A percentile compares a stretch with the other conserved stretches of the same genome.
These are phyloP conservation scores for Capsicum rhomboideum DNA, from an alignment of 257 asterid species.

Conservation along the genomic window DNA sequence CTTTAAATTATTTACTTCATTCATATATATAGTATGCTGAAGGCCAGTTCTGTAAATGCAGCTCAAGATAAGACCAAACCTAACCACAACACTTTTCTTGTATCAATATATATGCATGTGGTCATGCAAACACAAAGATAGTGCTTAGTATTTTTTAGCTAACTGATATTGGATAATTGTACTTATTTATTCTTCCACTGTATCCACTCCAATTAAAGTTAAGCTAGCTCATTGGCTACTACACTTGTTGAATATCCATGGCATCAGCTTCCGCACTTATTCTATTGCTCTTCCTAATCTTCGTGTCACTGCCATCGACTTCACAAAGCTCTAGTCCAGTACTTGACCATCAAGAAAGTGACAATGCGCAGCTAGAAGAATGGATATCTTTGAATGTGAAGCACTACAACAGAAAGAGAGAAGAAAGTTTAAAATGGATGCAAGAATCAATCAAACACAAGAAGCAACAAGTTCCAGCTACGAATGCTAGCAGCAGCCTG, in stretches of 20 bases:
- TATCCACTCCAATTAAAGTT: not conserved
- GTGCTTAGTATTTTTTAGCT: not conserved
- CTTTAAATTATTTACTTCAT: not conserved
- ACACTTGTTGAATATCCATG: not conserved
- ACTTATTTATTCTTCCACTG: not conserved
- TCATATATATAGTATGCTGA: not conserved
- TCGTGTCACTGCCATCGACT: not conserved
- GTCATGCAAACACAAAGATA: not conserved
- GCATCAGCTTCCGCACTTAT: not conserved
- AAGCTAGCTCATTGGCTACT: not conserved
- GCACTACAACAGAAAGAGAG: constrained; percentile 12
- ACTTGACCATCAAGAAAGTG: not conserved
- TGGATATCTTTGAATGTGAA: constrained; percentile 28
- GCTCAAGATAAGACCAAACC: not conserved
- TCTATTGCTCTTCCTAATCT: not conserved
- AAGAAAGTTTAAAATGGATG: not conserved
- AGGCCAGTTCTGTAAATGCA: not conserved
- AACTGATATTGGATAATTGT: not conserved
- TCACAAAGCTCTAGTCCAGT: not conserved
- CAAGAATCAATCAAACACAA: not conserved
- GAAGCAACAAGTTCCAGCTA: not conserved
- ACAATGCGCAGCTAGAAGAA: not conserved
- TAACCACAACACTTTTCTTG: not conserved
- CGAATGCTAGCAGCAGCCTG: not conserved
- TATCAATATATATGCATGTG: not conserved